These are phyloP conservation scores for Gnetum montanum DNA, from an alignment of 75 land plant species.

Conservation along the genomic window DNA sequence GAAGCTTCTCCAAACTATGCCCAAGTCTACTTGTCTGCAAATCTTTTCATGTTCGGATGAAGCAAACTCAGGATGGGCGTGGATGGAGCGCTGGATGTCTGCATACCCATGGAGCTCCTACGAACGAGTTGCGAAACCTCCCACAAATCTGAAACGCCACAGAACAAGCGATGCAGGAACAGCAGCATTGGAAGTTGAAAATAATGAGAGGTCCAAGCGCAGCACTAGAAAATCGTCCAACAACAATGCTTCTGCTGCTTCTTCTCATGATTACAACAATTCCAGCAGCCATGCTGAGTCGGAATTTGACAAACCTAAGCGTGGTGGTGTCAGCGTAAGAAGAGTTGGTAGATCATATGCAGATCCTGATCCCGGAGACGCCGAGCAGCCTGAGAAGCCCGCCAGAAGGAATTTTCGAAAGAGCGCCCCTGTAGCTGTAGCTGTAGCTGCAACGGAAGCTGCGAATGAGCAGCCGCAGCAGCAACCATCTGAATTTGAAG, in stretches of 20 bases:
- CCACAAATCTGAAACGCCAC: background rate
- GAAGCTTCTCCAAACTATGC: constrained; percentile 36
- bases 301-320: constrained; percentile 39
- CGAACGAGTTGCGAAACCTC: constrained; percentile 14
- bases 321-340: constrained; percentile 12
- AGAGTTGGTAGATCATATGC: constrained; percentile 21
- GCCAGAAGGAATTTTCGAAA: constrained; percentile 52
- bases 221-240: constrained; percentile 1
- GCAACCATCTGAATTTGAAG: constrained; percentile 48
- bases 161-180: constrained; percentile 7
- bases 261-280: no score
- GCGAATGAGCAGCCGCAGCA: constrained; percentile 39
- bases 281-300: constrained; percentile 3
- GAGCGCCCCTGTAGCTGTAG: constrained; percentile 2
- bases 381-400: constrained; percentile 41
- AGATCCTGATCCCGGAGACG: constrained; percentile 26
- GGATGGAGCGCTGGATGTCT: constrained; percentile 87
- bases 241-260: background rate
- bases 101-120: constrained; percentile 45
- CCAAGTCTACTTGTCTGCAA: constrained; percentile 27
- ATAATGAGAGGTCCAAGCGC: constrained; percentile 26
- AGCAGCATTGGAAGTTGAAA: constrained; percentile 17
- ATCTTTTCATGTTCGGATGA: constrained; percentile 37
- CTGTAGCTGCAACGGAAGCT: constrained; percentile 19
- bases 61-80: constrained; percentile 66